Conservation (phyloP, 805 yeast species). For the Lipomyces oligophaga region DNA sequence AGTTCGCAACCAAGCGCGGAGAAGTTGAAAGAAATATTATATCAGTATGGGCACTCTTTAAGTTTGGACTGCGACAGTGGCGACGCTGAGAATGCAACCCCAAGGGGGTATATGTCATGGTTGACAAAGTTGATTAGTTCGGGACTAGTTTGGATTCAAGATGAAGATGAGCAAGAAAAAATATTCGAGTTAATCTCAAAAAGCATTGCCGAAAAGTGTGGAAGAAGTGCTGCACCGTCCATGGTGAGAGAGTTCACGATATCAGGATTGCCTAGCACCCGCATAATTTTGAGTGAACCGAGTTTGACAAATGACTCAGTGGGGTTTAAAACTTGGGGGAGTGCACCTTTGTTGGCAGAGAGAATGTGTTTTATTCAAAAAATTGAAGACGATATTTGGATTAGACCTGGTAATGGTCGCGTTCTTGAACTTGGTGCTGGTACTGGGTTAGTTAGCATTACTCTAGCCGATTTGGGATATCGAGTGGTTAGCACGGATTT, state of each 20-base stretch:
- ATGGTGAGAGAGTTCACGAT: slow-evolving; percentile 57
- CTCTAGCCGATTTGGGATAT: slow-evolving; percentile 53
- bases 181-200: slow-evolving; percentile 57
- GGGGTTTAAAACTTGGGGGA: slow-evolving; percentile 96
- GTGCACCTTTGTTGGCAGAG: slow-evolving; percentile 66
- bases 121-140: slow-evolving; percentile 17
- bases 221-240: slow-evolving; percentile 77
- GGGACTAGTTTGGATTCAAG: slow-evolving; percentile 11
- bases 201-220: slow-evolving; percentile 75
- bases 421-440: slow-evolving; percentile 83
- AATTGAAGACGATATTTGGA: slow-evolving; percentile 30
- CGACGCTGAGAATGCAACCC: too few species aligned
- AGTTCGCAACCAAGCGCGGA: slow-evolving; percentile 8
- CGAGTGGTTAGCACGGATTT: slow-evolving; percentile 65
- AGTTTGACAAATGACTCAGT: slow-evolving; percentile 79
- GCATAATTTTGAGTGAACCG: slow-evolving; percentile 61
- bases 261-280: slow-evolving; percentile 33
- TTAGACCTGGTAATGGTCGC: not conserved
- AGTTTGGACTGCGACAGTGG: not conserved
- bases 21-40: slow-evolving; percentile 1
- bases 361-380: slow-evolving; percentile 41
- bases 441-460: slow-evolving; percentile 85
- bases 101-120: too few species aligned
- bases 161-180: slow-evolving; percentile 35
- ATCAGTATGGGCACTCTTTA: not conserved